These are phyloP conservation scores for Stachybotrys elegans DNA, from an alignment of 2,329 filamentous ascomycete species.

Conservation along the genomic window DNA sequence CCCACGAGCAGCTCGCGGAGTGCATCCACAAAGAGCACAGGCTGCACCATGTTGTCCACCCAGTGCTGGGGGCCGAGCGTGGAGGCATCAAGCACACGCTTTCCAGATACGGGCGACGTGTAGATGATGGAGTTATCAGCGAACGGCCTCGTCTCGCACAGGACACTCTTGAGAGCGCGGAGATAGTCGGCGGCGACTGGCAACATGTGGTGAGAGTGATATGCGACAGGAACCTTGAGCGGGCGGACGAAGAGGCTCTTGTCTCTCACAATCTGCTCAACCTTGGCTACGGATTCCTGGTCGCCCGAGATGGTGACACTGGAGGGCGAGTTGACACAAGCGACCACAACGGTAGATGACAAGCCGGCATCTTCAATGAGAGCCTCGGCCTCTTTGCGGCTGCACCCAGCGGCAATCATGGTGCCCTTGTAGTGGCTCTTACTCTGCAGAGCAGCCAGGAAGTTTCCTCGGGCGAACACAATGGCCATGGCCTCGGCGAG, in stretches of 20 bases:
- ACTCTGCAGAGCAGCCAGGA: conserved; percentile 1
- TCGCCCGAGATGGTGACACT: conserved; percentile 19
- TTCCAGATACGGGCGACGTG: too few relatives aligned
- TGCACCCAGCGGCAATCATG: conserved; percentile 6
- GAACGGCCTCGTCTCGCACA: too few relatives aligned
- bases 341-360: conserved; percentile 7
- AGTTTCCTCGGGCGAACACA: conserved; percentile 25
- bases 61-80: too few relatives aligned
- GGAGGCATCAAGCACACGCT: too few relatives aligned
- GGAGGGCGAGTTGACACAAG: conserved; percentile 17
- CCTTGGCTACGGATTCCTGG: conserved; percentile 14
- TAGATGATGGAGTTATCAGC: too few relatives aligned
- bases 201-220: conserved; percentile 35
- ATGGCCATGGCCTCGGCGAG: conserved; percentile 19
- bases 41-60: conserved; percentile 17
- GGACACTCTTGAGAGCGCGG: not conserved
- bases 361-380: not conserved
- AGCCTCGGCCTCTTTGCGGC: not conserved
- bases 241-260: conserved; percentile 20
- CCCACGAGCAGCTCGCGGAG: conserved; percentile 17
- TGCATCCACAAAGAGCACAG: conserved; percentile 18
- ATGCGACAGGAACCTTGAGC: conserved; percentile 33
- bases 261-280: conserved; percentile 15
- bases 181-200: conserved; percentile 8
- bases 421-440: not conserved